phyloP scores from a whole-genome alignment of 257 asterid genomes.

The Solanum sejunctum region DNA sequence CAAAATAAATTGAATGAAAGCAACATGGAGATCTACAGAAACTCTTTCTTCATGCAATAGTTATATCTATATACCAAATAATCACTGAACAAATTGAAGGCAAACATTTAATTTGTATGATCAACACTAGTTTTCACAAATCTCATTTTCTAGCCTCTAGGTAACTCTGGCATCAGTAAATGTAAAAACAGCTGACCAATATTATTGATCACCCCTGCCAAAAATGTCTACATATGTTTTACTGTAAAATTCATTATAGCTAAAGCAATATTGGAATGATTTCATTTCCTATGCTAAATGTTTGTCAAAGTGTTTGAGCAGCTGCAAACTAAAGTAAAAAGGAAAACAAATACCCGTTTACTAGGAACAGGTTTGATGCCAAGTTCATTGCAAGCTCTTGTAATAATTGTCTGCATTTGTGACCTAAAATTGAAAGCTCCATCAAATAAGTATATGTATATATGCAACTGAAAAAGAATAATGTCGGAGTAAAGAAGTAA shows the following conservation, averaged over 20 bases:
- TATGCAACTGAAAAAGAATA: not conserved
- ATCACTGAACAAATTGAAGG: not conserved
- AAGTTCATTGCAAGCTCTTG: slow-evolving; percentile 86
- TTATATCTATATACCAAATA: not conserved
- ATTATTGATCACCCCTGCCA: not conserved
- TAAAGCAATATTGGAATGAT: not conserved
- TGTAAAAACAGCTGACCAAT: not conserved
- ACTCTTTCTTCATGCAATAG: not conserved
- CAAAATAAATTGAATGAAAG: not conserved
- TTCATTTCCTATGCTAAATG: not conserved
- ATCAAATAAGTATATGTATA: not conserved
- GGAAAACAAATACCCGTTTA: slow-evolving; percentile 52
- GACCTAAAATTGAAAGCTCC: slow-evolving; percentile 39
- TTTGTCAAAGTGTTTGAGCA: not conserved
- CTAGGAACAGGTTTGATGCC: slow-evolving; percentile 73
- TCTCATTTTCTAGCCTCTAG: not conserved
- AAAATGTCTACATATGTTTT: not conserved
- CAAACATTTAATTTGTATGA: not conserved
- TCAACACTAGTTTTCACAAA: not conserved
- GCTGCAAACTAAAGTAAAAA: not conserved
- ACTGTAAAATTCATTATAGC: not conserved
- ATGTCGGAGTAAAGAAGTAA: not conserved
- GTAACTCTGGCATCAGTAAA: not conserved
- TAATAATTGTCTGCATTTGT: slow-evolving; percentile 95
- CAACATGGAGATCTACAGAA: not conserved